Conservation (phyloP, 1,139 yeast genomes). For the Nadsonia commutata region DNA sequence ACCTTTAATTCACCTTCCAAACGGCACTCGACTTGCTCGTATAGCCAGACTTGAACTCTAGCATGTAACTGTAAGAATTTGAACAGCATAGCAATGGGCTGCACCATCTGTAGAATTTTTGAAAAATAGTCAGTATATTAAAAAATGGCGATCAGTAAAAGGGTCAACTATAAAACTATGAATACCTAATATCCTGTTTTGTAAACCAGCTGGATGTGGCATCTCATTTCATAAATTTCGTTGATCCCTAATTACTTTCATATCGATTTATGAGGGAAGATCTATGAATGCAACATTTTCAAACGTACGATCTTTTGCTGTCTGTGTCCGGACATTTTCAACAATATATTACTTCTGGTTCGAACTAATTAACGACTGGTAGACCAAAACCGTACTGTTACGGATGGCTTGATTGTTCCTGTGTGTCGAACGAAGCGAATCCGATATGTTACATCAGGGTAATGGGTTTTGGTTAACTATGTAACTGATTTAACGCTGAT, state of each 20-base stretch:
- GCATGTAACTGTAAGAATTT: conserved; percentile 73
- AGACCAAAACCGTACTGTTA: too few species aligned
- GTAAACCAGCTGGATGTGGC: too few species aligned
- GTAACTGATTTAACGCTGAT: background rate
- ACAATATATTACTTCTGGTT: conserved; percentile 2
- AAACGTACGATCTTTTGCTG: conserved; percentile 26
- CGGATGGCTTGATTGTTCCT: too few species aligned
- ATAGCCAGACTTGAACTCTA: conserved; percentile 73
- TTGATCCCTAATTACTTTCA: too few species aligned
- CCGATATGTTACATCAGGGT: background rate
- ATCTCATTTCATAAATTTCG: too few species aligned
- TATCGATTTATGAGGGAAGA: too few species aligned
- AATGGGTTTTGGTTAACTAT: background rate
- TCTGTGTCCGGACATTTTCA: conserved; percentile 18
- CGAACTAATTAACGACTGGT: conserved; percentile 1
- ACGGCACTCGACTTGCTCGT: conserved; percentile 64
- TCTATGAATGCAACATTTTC: too few species aligned
- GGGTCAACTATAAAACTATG: too few species aligned
- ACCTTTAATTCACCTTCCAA: conserved; percentile 63
- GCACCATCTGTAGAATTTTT: conserved; percentile 35
- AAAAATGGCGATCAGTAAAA: too few species aligned
- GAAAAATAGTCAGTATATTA: conserved; percentile 4
- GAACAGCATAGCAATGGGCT: conserved; percentile 86
- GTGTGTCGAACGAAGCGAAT: background rate
- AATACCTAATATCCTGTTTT: too few species aligned